Conservation (phyloP, 1,284 basidiomycete species). For the Chondrostereum purpureum region DNA sequence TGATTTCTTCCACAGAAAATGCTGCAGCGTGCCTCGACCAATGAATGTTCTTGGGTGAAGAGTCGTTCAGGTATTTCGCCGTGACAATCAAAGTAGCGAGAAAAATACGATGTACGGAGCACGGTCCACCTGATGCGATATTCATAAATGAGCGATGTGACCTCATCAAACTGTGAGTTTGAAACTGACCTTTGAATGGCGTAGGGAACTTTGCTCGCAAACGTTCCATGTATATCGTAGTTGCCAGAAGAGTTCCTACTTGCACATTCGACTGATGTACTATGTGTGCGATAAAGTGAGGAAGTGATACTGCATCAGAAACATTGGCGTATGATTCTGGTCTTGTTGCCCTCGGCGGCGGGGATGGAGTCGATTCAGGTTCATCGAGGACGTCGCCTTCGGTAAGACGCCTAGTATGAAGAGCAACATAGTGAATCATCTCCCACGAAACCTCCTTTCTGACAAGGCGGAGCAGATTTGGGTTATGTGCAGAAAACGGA, state of each 20-base stretch:
- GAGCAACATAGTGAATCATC: conserved; percentile 76
- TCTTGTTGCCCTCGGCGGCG: conserved; percentile 26
- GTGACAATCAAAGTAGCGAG: conserved; percentile 93
- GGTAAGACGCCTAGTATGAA: conserved; percentile 57
- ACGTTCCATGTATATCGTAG: conserved; percentile 90
- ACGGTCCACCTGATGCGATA: conserved; percentile 83
- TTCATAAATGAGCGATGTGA: conserved; percentile 5
- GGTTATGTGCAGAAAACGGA: conserved; percentile 64
- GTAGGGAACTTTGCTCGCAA: conserved; percentile 76
- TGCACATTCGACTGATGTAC: conserved; percentile 87
- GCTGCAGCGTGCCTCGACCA: conserved; percentile 80
- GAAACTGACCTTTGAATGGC: conserved; percentile 71
- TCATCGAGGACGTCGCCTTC: conserved; percentile 30
- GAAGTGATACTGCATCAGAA: conserved; percentile 48
- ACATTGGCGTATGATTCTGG: neutral
- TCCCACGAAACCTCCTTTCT: conserved; percentile 70
- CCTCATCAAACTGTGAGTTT: conserved; percentile 12
- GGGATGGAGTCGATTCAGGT: conserved; percentile 49
- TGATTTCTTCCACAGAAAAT: conserved; percentile 75
- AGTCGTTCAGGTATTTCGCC: conserved; percentile 97
- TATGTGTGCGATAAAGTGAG: conserved; percentile 84
- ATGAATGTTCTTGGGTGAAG: conserved; percentile 91
- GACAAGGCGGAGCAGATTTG: conserved; percentile 73
- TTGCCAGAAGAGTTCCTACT: conserved; percentile 86
- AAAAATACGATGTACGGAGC: conserved; percentile 93